Evolutionary conservation across 2,329 filamentous ascomycete species (phyloP).

Genomic region (Pseudogymnoascus sp.): DNA sequence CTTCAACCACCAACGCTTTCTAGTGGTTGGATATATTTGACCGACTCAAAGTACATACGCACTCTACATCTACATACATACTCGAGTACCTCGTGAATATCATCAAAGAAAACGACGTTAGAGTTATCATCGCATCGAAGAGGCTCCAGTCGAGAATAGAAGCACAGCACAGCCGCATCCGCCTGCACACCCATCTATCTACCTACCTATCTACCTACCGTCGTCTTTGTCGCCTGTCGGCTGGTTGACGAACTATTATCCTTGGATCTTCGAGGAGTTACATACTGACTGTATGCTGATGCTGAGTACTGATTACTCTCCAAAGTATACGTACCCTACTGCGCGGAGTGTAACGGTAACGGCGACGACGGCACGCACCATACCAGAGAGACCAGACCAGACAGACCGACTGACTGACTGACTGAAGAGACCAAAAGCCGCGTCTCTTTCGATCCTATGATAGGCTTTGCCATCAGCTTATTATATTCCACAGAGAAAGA

Average conservation of each 20-base stretch:
- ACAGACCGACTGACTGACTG: neutral
- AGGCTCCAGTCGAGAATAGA: neutral
- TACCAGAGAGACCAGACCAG: neutral
- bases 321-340: slow-evolving; percentile 2
- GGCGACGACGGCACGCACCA: neutral
- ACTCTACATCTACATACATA: neutral
- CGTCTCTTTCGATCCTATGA: slow-evolving; percentile 3
- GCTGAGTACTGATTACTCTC: slow-evolving; percentile 2
- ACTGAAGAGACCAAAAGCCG: neutral
- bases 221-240: neutral
- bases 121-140: slow-evolving; percentile 3
- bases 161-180: neutral
- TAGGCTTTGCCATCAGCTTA: slow-evolving; percentile 5
- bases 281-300: neutral
- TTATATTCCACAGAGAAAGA: slow-evolving; percentile 2
- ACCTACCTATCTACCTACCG: neutral
- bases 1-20: neutral
- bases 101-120: neutral
- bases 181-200: neutral
- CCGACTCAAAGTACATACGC: neutral
- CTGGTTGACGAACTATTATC: slow-evolving; percentile 4
- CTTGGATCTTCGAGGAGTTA: neutral
- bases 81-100: slow-evolving; percentile 2
- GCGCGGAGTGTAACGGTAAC: slow-evolving; percentile 1
- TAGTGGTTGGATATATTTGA: slow-evolving; percentile 5